phyloP scores from a whole-genome alignment of 208 protist species.

The Novymonas esmeraldas region DNA sequence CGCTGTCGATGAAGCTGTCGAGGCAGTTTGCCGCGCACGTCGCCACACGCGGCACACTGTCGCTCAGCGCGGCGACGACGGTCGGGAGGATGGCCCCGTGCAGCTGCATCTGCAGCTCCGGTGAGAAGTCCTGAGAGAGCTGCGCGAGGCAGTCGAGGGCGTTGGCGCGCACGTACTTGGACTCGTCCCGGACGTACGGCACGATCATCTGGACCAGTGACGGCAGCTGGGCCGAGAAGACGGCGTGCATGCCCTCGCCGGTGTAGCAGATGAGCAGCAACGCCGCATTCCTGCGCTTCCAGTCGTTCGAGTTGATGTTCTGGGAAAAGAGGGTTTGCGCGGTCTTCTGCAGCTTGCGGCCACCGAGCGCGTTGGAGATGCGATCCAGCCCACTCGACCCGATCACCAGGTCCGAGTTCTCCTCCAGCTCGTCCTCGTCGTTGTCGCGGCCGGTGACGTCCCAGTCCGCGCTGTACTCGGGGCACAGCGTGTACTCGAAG shows the following conservation, averaged over 20 bases:
- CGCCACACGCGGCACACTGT: conserved; percentile 70
- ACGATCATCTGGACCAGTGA: conserved; percentile 59
- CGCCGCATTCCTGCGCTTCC: conserved; percentile 79
- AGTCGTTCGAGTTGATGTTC: conserved; percentile 72
- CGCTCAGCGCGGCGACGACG: conserved; percentile 55
- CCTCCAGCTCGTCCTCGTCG: conserved; percentile 72
- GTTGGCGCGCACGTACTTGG: conserved; percentile 79
- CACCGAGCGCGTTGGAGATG: conserved; percentile 71
- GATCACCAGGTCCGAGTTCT: conserved; percentile 65
- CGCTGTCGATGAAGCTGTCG: conserved; percentile 77
- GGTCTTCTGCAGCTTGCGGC: conserved; percentile 71
- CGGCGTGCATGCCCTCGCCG: conserved; percentile 63
- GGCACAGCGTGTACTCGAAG: conserved; percentile 85
- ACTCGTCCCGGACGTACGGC: conserved; percentile 57
- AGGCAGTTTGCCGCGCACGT: conserved; percentile 69
- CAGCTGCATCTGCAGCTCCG: conserved; percentile 56
- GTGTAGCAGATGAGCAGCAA: conserved; percentile 76
- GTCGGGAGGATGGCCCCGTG: conserved; percentile 55
- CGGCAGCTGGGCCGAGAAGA: conserved; percentile 63
- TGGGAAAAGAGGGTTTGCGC: conserved; percentile 70
- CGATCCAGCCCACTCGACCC: conserved; percentile 77
- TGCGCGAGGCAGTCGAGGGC: conserved; percentile 78
- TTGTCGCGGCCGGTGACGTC: conserved; percentile 50
- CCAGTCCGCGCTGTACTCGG: conserved; percentile 68
- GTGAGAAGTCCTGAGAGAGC: conserved; percentile 72